A percentile compares a stretch with the other conserved stretches of the same genome.
Conservation (phyloP, 139 green algal species). For the Tetradesmus lagerheimii region DNA sequence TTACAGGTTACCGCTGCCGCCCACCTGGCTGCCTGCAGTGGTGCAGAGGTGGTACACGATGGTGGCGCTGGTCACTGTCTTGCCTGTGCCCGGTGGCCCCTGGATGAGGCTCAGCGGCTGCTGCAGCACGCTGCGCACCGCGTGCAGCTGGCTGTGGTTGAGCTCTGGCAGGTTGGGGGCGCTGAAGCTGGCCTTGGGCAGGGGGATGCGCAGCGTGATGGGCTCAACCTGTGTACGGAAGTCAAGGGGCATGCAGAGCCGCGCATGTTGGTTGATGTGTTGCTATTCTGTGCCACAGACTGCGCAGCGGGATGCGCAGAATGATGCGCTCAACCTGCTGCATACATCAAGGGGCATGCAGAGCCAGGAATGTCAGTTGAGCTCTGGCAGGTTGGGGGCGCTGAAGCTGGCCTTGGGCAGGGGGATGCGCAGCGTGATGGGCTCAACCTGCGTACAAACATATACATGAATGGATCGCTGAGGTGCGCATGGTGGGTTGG, state of each 20-base stretch:
- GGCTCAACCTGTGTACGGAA: slow-evolving; percentile 54
- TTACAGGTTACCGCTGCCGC: neutral
- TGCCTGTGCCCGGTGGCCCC: slow-evolving; percentile 96
- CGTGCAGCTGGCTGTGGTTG: slow-evolving; percentile 91
- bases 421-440: slow-evolving; percentile 60
- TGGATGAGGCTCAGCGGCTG: slow-evolving; percentile 91
- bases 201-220: slow-evolving; percentile 57
- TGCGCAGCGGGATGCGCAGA: neutral
- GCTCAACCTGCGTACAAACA: slow-evolving; percentile 51
- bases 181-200: slow-evolving; percentile 69
- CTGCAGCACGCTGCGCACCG: slow-evolving; percentile 75
- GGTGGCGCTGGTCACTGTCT: slow-evolving; percentile 97
- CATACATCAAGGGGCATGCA: too few relatives aligned
- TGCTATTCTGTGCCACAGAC: too few relatives aligned
- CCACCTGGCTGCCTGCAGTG: slow-evolving; percentile 72
- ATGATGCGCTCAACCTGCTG: neutral
- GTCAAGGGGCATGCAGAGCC: too few relatives aligned
- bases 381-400: slow-evolving; percentile 91
- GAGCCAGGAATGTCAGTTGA: too few relatives aligned
- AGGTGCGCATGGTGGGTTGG: neutral
- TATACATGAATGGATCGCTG: too few relatives aligned
- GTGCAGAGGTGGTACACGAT: slow-evolving; percentile 96
- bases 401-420: slow-evolving; percentile 69
- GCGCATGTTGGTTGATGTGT: too few relatives aligned
- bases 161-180: slow-evolving; percentile 94